Base-by-base conservation (phyloP, 1,284 basidiomycete species). In the Termitomyces sp. region DNA sequence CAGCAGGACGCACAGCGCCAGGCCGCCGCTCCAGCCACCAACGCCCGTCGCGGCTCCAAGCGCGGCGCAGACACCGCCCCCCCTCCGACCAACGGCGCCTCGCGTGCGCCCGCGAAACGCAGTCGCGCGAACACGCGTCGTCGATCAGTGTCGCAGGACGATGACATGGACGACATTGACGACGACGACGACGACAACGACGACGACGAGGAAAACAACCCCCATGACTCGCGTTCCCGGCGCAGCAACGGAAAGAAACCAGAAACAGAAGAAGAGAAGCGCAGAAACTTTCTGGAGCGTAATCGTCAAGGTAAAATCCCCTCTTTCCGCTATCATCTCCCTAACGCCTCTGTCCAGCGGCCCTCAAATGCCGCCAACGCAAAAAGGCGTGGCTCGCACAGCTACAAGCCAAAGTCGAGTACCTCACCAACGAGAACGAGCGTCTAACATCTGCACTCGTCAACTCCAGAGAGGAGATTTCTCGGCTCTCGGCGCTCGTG, bases 341-440 rank as follows among this genome's bases (percentile, higher is more conserved):
- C 45, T n/a, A 52, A 39, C 28, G 34, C 52, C 28, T 28, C 2
- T 38, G 55, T 56, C 6, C 67, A 96, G 96, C 96, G 56, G 96
- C 96, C 3, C 84, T 98, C 66, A 99, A 99, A 74, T 99, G 97
- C 72, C 91, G 96, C 39, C 96, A 99, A 70, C 87, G 96, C 54
- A 99, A 99, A 73, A 99, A 99, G 73, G 94, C 94, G 5, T 99
- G 97, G 96, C 82, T 98, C 26, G 81, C 86, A 24, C 89, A 93
- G 61, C 77, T 99, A 17, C 96, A 99, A 71, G 86, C 88, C 52
- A 96, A 96, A 67, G 92, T 95, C 68, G 95, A 98, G 69, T 92
- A 82, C 61, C 80, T 98, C 30, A 78, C 82, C 30, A 86, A 88
- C 61, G 96, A 98, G 73, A 99, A 99, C 70, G 94, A 98, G 69